Evolutionary conservation across 2,329 filamentous ascomycete species (phyloP).

Genomic region (Cercospora canescens): DNA sequence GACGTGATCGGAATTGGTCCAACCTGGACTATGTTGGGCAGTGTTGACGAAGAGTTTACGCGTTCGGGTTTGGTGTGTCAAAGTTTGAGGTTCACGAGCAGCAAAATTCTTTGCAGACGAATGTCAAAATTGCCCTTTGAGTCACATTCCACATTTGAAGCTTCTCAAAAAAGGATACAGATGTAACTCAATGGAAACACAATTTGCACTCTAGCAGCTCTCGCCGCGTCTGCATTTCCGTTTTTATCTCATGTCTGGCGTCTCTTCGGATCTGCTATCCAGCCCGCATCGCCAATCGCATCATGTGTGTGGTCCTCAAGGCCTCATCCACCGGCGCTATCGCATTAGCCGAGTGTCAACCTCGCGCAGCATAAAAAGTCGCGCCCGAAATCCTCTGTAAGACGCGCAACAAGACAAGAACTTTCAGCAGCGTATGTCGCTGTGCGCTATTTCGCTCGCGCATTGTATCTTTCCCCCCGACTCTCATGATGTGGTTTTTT

Average conservation of each 20-base stretch:
- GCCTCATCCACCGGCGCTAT: background rate
- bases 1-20: background rate
- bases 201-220: slow-evolving; percentile 5
- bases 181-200: background rate
- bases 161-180: background rate
- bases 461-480: background rate
- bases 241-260: slow-evolving; percentile 1
- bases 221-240: slow-evolving; percentile 2
- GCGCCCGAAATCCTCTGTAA: background rate
- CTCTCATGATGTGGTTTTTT: background rate
- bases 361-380: background rate
- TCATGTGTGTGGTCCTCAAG: background rate
- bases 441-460: background rate
- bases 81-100: background rate
- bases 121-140: background rate
- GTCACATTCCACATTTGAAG: background rate
- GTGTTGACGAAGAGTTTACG: background rate
- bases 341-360: background rate
- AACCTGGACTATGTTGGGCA: background rate
- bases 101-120: background rate
- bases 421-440: background rate
- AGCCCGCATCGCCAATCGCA: background rate
- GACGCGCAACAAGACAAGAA: background rate
- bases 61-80: background rate
- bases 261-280: slow-evolving; percentile 2